These are phyloP conservation scores for Eimeria acervulina DNA, from an alignment of 169 alveolate species.

Conservation along the genomic window DNA sequence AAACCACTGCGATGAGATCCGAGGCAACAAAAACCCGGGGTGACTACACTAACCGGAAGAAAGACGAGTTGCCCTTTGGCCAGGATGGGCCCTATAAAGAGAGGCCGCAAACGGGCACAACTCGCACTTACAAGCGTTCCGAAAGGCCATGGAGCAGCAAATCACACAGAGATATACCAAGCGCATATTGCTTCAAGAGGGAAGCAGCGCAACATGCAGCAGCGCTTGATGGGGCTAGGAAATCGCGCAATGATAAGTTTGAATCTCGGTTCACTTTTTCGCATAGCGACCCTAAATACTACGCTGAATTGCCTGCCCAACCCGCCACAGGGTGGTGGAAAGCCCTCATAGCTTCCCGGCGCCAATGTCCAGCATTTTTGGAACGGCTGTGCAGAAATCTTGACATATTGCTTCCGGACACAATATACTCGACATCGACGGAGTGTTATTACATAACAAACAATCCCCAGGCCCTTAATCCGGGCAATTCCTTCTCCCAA, in stretches of 20 bases:
- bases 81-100: background rate
- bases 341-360: constrained; percentile 40
- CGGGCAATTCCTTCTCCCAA: constrained; percentile 32
- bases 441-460: constrained; percentile 77
- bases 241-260: constrained; percentile 69
- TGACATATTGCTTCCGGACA: constrained; percentile 76
- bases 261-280: constrained; percentile 74
- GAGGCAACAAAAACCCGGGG: constrained; percentile 10
- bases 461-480: constrained; percentile 28
- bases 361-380: constrained; percentile 48
- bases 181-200: background rate
- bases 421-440: constrained; percentile 42
- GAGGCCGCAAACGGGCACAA: constrained; percentile 76
- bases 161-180: constrained; percentile 15
- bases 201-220: constrained; percentile 4
- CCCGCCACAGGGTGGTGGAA: constrained; percentile 85
- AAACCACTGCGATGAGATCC: constrained; percentile 35
- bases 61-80: background rate
- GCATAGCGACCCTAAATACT: constrained; percentile 70
- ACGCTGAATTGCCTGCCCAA: constrained; percentile 70
- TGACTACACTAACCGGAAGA: background rate
- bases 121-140: background rate
- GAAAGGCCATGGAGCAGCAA: constrained; percentile 28
- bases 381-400: constrained; percentile 56
- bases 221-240: constrained; percentile 59